Percentiles rank a stretch among this genome's conserved stretches.
Conservation (phyloP, 78 protist genomes). For the Dictyostelium citrinum region DNA sequence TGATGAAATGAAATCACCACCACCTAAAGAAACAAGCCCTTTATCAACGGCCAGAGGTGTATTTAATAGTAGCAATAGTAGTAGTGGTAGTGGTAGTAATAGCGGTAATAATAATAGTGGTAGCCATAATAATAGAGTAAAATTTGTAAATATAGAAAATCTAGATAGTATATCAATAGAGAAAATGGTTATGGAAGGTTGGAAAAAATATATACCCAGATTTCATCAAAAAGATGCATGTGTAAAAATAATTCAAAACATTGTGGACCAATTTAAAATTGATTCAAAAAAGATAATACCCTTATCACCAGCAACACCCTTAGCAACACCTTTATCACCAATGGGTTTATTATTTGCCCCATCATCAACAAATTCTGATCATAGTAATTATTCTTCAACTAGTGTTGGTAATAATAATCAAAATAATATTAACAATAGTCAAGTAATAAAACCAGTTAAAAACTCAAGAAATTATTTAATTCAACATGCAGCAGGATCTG, state of each 20-base stretch:
- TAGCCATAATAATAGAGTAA: not conserved
- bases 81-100: not conserved
- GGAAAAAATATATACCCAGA: constrained; percentile 32
- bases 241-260: not conserved
- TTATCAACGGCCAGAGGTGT: not conserved
- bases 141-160: constrained; percentile 6
- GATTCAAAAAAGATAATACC: constrained; percentile 3
- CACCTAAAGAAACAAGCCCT: not conserved
- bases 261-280: constrained; percentile 23
- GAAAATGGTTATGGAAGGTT: constrained; percentile 30
- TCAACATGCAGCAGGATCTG: constrained; percentile 81
- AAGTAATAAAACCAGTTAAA: constrained; percentile 4
- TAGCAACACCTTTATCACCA: not conserved
- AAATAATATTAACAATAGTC: not conserved
- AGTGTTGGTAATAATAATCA: not conserved
- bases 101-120: not conserved
- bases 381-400: not conserved
- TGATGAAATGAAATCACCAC: constrained; percentile 15
- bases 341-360: not conserved
- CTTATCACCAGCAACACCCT: constrained; percentile 5
- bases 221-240: constrained; percentile 47
- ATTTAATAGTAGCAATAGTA: not conserved
- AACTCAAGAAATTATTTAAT: constrained; percentile 46
- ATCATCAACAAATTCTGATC: constrained; percentile 1
- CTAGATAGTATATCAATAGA: not conserved